phyloP scores from a whole-genome alignment of 805 yeast species.

The Geotrichum ghanense region DNA sequence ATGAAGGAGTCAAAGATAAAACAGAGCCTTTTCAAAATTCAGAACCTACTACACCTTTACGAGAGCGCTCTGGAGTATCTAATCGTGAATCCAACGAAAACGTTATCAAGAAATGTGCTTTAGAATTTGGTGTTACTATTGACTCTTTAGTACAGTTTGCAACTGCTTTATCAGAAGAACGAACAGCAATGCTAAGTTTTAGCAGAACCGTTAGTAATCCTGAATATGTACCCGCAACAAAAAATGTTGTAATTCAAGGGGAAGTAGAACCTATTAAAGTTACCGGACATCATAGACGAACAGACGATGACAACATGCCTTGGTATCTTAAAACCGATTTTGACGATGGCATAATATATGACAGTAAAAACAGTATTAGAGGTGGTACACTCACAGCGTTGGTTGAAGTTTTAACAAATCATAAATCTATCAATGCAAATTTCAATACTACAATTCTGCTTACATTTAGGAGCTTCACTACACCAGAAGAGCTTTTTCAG shows the following conservation, averaged over 20 bases:
- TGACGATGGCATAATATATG: conserved; percentile 40
- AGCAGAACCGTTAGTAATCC: not conserved
- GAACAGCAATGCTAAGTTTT: not conserved
- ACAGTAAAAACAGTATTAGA: conserved; percentile 57
- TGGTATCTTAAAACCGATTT: conserved; percentile 46
- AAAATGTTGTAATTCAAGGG: no score
- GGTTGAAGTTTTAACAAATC: conserved; percentile 71
- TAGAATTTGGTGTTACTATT: conserved; percentile 1
- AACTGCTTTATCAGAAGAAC: conserved; percentile 1
- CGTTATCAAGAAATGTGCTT: not conserved
- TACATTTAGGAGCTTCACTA: conserved; percentile 67
- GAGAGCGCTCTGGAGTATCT: not conserved
- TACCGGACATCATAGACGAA: not conserved
- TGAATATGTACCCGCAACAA: not conserved
- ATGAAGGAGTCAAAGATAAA: not conserved
- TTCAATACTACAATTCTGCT: conserved; percentile 60
- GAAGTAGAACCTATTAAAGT: no score
- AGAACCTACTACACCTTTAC: not conserved
- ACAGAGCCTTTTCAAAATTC: not conserved
- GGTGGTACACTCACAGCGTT: conserved; percentile 79
- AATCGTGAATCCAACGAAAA: not conserved
- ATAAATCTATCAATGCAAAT: conserved; percentile 43
- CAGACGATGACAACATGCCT: conserved; percentile 21
- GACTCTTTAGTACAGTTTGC: conserved; percentile 1
- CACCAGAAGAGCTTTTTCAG: conserved; percentile 50